Evolutionary conservation across 2,329 filamentous ascomycete species (phyloP).

Genomic region (Chaetomium sp.): DNA sequence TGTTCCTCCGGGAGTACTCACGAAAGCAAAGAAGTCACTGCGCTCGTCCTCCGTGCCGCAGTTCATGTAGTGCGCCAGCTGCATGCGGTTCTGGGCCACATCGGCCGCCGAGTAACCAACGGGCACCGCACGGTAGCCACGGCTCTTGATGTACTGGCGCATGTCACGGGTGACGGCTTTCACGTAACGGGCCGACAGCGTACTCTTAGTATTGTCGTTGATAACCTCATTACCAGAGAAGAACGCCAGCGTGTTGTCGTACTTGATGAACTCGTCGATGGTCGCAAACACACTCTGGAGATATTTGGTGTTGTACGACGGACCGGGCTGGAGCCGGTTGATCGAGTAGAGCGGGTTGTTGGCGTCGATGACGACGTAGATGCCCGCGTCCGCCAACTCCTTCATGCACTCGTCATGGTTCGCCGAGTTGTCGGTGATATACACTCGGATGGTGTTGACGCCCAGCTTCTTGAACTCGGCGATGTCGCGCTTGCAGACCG

Average conservation of each 20-base stretch:
- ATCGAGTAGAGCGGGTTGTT: slow-evolving; percentile 86
- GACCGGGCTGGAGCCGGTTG: slow-evolving; percentile 65
- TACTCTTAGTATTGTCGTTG: slow-evolving; percentile 58
- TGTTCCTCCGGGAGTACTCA: slow-evolving; percentile 20
- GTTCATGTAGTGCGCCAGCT: slow-evolving; percentile 90
- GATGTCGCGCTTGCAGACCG: slow-evolving; percentile 72
- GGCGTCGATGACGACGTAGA: slow-evolving; percentile 87
- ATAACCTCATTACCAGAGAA: slow-evolving; percentile 79
- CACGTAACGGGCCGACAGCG: slow-evolving; percentile 62
- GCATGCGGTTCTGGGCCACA: slow-evolving; percentile 74
- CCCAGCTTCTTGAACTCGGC: slow-evolving; percentile 76
- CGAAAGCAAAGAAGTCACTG: slow-evolving; percentile 80
- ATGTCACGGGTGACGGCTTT: slow-evolving; percentile 76
- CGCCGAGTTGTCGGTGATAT: slow-evolving; percentile 81
- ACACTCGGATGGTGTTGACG: slow-evolving; percentile 87
- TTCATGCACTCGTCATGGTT: slow-evolving; percentile 83
- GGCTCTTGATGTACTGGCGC: slow-evolving; percentile 59
- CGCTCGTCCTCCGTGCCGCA: slow-evolving; percentile 78
- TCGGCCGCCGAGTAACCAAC: slow-evolving; percentile 75
- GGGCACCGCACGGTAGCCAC: slow-evolving; percentile 59
- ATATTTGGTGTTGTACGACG: slow-evolving; percentile 82
- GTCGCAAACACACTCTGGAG: slow-evolving; percentile 81
- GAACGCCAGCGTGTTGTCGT: slow-evolving; percentile 81
- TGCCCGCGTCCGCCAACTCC: slow-evolving; percentile 71
- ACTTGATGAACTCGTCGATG: slow-evolving; percentile 74